phyloP scores from a whole-genome alignment of 2,329 filamentous ascomycete species.

The Venturia nashicola region DNA sequence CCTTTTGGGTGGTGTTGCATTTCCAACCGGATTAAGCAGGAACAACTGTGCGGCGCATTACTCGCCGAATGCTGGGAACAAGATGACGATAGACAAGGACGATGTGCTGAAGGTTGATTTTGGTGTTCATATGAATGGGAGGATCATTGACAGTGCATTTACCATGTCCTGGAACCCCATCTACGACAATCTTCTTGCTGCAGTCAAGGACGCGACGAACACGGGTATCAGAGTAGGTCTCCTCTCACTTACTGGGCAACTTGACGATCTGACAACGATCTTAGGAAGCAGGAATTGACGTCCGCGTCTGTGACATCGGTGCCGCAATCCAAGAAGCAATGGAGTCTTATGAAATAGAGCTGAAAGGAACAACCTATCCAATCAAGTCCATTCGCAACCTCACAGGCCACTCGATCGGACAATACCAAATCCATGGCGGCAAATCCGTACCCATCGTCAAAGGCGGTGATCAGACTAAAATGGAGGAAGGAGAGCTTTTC shows the following conservation, averaged over 20 bases:
- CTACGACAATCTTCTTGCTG: conserved; percentile 54
- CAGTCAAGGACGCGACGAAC: conserved; percentile 57
- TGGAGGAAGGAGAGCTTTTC: conserved; percentile 94
- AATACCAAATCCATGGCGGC: conserved; percentile 79
- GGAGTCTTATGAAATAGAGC: conserved; percentile 84
- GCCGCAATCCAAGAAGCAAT: conserved; percentile 78
- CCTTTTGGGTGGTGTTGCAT: conserved; percentile 70
- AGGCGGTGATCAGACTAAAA: conserved; percentile 77
- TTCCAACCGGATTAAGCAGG: conserved; percentile 71
- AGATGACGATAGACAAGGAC: conserved; percentile 50
- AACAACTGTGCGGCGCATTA: conserved; percentile 82
- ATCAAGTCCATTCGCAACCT: conserved; percentile 80
- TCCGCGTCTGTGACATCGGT: conserved; percentile 75
- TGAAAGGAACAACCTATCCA: conserved; percentile 65
- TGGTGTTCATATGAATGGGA: conserved; percentile 57
- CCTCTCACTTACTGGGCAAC: background rate
- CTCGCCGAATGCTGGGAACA: conserved; percentile 79
- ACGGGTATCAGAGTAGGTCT: conserved; percentile 54
- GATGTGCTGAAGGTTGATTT: conserved; percentile 68
- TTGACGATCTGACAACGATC: background rate
- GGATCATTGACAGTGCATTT: conserved; percentile 61
- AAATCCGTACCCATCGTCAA: conserved; percentile 95
- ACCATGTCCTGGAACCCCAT: conserved; percentile 56
- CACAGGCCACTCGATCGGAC: conserved; percentile 81
- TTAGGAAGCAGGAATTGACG: conserved; percentile 80